A percentile compares a stretch with the other conserved stretches of the same genome.
phyloP scores from a whole-genome alignment of 129 eudicot species.

The Arctium minus region DNA sequence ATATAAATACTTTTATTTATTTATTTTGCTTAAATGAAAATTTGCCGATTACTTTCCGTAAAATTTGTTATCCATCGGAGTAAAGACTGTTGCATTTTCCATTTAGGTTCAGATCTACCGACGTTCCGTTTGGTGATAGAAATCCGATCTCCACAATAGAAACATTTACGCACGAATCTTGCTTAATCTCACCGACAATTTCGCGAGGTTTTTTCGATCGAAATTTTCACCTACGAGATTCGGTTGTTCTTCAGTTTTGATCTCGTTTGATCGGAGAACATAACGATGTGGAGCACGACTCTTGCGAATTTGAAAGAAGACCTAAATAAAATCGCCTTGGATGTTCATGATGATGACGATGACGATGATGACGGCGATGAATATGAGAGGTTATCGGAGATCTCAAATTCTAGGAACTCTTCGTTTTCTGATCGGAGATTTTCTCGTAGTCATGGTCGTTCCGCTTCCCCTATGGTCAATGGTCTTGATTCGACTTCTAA shows the following conservation, averaged over 20 bases:
- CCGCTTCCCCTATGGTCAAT: constrained; percentile 53
- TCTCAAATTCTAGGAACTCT: constrained; percentile 39
- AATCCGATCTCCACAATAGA: constrained; percentile 11
- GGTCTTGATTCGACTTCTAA: constrained; percentile 52
- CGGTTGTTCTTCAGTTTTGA: not conserved
- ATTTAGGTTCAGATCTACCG: constrained; percentile 27
- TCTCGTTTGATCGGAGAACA: constrained; percentile 7
- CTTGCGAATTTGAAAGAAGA: constrained; percentile 88
- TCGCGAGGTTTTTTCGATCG: not conserved
- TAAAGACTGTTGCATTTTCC: constrained; percentile 7
- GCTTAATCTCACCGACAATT: constrained; percentile 26
- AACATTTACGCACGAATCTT: constrained; percentile 5
- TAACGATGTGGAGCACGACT: constrained; percentile 76
- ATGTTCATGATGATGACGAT: constrained; percentile 75
- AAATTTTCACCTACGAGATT: not conserved
- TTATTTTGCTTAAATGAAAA: not conserved
- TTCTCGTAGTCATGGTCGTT: constrained; percentile 46
- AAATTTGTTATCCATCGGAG: constrained; percentile 7
- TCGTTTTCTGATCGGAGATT: constrained; percentile 56
- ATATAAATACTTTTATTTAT: too few species aligned
- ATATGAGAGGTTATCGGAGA: constrained; percentile 43
- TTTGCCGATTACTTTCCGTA: not conserved
- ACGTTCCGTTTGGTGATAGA: constrained; percentile 14
- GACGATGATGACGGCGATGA: constrained; percentile 35
- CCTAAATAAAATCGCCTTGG: constrained; percentile 79